Conservation (phyloP, 1,284 basidiomycete species). For the Ustilago nuda region DNA sequence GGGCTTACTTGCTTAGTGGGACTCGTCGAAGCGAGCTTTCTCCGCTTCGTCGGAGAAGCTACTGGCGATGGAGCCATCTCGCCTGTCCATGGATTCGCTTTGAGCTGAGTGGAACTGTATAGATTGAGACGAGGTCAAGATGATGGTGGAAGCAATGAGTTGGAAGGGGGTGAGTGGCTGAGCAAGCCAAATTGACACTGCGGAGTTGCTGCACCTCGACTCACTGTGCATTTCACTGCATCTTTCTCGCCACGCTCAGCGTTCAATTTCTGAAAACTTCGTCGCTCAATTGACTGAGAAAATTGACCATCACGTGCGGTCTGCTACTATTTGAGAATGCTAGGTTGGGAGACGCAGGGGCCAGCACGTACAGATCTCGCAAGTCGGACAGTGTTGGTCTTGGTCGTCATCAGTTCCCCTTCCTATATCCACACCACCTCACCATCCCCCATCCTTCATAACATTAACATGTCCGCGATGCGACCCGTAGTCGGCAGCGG, state of each 20-base stretch:
- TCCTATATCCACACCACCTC: not conserved
- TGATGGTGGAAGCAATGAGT: conserved; percentile 7
- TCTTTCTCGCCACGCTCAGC: conserved; percentile 22
- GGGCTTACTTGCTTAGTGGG: conserved; percentile 32
- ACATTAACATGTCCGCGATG: conserved; percentile 36
- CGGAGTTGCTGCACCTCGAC: conserved; percentile 35
- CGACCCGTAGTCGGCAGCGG: conserved; percentile 58
- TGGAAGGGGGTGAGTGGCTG: conserved; percentile 17
- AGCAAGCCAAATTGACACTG: conserved; percentile 12
- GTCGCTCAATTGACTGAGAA: conserved; percentile 1
- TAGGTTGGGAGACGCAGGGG: conserved; percentile 33
- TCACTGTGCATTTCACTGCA: conserved; percentile 32
- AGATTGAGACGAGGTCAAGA: not conserved
- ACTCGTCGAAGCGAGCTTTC: conserved; percentile 36
- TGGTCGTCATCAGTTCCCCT: conserved; percentile 3
- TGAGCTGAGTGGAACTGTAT: conserved; percentile 2
- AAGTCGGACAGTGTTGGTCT: conserved; percentile 7
- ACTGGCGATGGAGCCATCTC: conserved; percentile 36
- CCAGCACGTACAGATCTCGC: conserved; percentile 13
- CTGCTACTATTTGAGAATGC: conserved; percentile 1
- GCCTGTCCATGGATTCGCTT: conserved; percentile 19
- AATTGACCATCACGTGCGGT: conserved; percentile 2
- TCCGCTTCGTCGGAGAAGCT: conserved; percentile 42
- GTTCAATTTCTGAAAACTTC: conserved; percentile 17
- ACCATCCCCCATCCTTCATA: not conserved